Evolutionary conservation across 129 eudicot species (phyloP).

Genomic region (Arctium minus): DNA sequence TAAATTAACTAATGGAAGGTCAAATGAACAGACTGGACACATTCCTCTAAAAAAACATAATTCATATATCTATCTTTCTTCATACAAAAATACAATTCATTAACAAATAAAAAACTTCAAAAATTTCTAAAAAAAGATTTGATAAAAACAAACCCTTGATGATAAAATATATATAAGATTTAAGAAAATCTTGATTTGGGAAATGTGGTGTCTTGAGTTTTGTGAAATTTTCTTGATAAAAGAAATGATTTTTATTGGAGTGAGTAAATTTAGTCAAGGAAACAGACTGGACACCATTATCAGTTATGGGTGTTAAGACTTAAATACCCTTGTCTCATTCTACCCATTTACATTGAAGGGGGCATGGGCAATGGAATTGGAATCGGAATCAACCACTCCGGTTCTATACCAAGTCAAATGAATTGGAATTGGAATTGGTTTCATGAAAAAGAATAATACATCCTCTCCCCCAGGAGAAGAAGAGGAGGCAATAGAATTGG

Average conservation of each 20-base stretch:
- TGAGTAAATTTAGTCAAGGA: constrained; percentile 42
- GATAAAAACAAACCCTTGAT: background rate
- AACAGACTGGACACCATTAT: constrained; percentile 49
- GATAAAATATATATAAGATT: background rate
- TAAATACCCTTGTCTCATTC: constrained; percentile 26
- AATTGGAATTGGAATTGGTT: background rate
- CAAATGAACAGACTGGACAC: constrained; percentile 44
- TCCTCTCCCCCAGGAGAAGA: no score
- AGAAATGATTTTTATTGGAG: constrained; percentile 23
- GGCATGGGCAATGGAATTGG: background rate
- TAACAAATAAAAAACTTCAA: background rate
- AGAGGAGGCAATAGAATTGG: constrained; percentile 6
- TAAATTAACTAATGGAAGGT: constrained; percentile 26
- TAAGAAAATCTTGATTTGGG: background rate
- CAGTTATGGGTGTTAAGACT: constrained; percentile 21
- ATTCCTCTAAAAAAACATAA: background rate
- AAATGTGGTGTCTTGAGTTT: constrained; percentile 23
- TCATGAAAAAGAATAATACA: background rate
- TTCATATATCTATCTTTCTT: background rate
- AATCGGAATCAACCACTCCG: constrained; percentile 25
- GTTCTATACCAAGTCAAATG: constrained; percentile 21
- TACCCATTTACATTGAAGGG: constrained; percentile 4
- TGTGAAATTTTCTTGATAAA: constrained; percentile 21
- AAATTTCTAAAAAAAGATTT: background rate
- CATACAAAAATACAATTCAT: background rate